Conservation (phyloP, 805 yeast species). For the Priceomyces medius region DNA sequence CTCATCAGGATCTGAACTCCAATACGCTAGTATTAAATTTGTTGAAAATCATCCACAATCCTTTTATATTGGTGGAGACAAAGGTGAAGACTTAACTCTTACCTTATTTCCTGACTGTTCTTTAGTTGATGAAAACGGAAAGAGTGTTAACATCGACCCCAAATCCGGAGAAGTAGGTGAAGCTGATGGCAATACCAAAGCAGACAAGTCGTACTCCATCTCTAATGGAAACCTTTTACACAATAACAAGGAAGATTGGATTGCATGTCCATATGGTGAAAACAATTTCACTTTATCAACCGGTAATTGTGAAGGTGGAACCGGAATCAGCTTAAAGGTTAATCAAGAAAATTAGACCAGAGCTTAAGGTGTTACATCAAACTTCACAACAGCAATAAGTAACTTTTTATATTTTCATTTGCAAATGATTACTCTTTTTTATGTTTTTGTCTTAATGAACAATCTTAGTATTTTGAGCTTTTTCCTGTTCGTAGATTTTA, state of each 20-base stretch:
- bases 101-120: slow-evolving; percentile 25
- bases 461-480: too few relatives aligned
- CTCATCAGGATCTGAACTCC: slow-evolving; percentile 26
- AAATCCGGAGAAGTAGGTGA: slow-evolving; percentile 33
- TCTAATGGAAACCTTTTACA: slow-evolving; percentile 34
- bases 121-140: slow-evolving; percentile 30
- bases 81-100: slow-evolving; percentile 25
- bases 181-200: slow-evolving; percentile 28
- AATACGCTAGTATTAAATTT: slow-evolving; percentile 25
- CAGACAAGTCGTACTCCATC: slow-evolving; percentile 42
- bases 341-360: too few relatives aligned
- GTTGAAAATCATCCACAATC: slow-evolving; percentile 32
- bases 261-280: slow-evolving; percentile 35
- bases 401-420: too few relatives aligned
- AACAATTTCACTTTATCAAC: slow-evolving; percentile 24
- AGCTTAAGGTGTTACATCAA: too few relatives aligned
- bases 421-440: too few relatives aligned
- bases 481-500: too few relatives aligned
- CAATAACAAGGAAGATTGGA: slow-evolving; percentile 33
- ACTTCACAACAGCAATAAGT: too few relatives aligned
- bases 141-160: slow-evolving; percentile 27
- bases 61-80: slow-evolving; percentile 32
- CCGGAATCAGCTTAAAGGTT: slow-evolving; percentile 17
- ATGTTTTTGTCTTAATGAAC: too few relatives aligned
- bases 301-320: slow-evolving; percentile 29